Evolutionary conservation across 1,284 basidiomycete species (phyloP), one percentile per base, ranked within the genome.

Genomic region (Tetrapyrgos nigripes): DNA sequence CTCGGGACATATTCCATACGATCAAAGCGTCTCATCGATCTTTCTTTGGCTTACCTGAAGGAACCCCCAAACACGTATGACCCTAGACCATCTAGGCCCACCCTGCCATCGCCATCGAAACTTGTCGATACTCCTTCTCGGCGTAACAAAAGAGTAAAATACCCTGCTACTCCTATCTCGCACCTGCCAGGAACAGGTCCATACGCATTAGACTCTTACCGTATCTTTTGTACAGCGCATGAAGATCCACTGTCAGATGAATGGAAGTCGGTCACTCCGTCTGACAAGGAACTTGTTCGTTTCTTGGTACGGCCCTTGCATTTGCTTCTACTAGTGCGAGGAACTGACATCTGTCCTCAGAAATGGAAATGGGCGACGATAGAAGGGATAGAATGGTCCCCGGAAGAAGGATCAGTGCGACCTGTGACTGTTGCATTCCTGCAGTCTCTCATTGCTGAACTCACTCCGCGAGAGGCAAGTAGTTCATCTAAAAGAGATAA

Each of bases 171-270:
- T 1, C 74, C 79, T 1, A 73, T 84, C 43, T 83, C 83, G 11
- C 81, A 84, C 63, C 74, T 85, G 9, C 85, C 85, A 0, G 86
- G 86, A 0, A 74, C 81, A 1, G 87, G 88, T 0, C 74, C 77
- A 1, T 90, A 89, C 61, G 88, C 88, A 1, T 75, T 87, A 1
- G 87, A 89, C 65, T 89, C 86, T 2, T 87, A 87, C 62, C 79
- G 86, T 31, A 87, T 90, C 19, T 90, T 88, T 66, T 88, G 83
- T 55, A 70, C 69, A 19, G 51, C 56, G 8, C 52, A 66, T 44
- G 53, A 71, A 37, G 62, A 55, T 57, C 68, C 58, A 52, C 63
- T 29, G 64, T 79, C 70, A 10, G 69, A 73, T 3, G 82, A 83
- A 56, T 89, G 88, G 88, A 83, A 83, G 63, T 31, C 60, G 0